phyloP scores from a whole-genome alignment of 2,329 filamentous ascomycete species.

The Aspergillus sp. region DNA sequence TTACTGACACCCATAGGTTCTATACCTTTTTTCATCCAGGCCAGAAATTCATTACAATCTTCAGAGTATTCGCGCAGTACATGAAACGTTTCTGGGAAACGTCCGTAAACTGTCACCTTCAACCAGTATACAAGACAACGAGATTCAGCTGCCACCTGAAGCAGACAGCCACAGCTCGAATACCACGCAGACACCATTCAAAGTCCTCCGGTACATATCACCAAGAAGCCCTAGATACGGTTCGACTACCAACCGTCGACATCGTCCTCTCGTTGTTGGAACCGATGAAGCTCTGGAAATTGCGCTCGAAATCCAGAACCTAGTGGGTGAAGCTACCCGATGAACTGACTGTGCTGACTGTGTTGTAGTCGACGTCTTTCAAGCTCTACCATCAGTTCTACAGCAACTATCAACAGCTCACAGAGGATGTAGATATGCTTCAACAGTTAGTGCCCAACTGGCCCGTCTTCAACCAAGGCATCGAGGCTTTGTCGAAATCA shows the following conservation, averaged over 20 bases:
- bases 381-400: slow-evolving; percentile 90
- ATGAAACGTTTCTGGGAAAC: slow-evolving; percentile 76
- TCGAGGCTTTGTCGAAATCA: slow-evolving; percentile 78
- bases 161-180: slow-evolving; percentile 48
- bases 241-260: slow-evolving; percentile 24
- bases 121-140: slow-evolving; percentile 40
- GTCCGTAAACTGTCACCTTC: slow-evolving; percentile 70
- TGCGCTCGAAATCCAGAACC: slow-evolving; percentile 53
- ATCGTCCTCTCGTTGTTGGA: slow-evolving; percentile 46
- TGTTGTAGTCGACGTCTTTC: slow-evolving; percentile 71
- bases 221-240: slow-evolving; percentile 30
- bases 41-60: slow-evolving; percentile 77
- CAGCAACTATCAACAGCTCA: slow-evolving; percentile 82
- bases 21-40: slow-evolving; percentile 70
- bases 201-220: slow-evolving; percentile 25
- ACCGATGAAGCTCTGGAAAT: slow-evolving; percentile 55
- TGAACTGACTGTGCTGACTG: slow-evolving; percentile 37
- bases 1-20: slow-evolving; percentile 53
- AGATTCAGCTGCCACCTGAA: slow-evolving; percentile 19
- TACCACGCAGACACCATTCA: slow-evolving; percentile 44
- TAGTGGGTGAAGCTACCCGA: slow-evolving; percentile 37
- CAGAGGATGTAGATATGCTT: slow-evolving; percentile 70
- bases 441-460: slow-evolving; percentile 70
- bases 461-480: slow-evolving; percentile 77
- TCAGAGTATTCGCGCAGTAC: slow-evolving; percentile 75